Base-by-base conservation (phyloP, 169 alveolate species). In the Plasmodium inui region DNA sequence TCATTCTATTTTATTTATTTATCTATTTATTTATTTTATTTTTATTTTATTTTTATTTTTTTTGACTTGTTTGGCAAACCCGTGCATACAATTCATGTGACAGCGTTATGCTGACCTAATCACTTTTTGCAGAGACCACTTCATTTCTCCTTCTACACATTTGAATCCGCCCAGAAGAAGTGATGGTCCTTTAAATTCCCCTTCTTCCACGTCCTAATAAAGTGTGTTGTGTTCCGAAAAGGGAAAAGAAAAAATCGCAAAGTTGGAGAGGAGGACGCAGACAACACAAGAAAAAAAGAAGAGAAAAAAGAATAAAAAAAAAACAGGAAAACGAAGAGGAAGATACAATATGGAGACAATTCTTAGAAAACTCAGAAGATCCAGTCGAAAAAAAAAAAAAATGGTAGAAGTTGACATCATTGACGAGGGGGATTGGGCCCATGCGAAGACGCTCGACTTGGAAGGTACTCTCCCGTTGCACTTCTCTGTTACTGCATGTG, bases 371-470 rank as follows among this genome's bases (percentile, higher is more conserved):
- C 82, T 89, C 32, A 89, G 94, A 46, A 39, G 89, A 79, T 89
- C 94, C 74, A 41, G 67, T 79, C 79, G 71, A 19, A 89, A 89
- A 89, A 80, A 89, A 12, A 80, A 89, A 26, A 30, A 57, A 17
- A 32, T 61, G 71, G 82, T 39, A 70, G 90, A 89, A 67, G 72
- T 89, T 39, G 94, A 89, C 34, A 61, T 55, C 12, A 32, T 89
- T 79, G 94, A 89, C 71, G 94, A 89, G 81, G 41, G 34, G 19
- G 83, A 61, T 17, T 89, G 94, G 94, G 94, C 90, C 37, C 94
- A 80, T 37, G 73, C 90, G 44, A 79, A 89, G 71, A 89, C 94
- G 28, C 74, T 79, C 44, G 94, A 89, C 50, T 79, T 89, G 28
- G 90, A 55, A 32, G 89, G 94, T 89, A 89, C 46, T 73, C 39